Evolutionary conservation across 192 early-diverging fungal species (phyloP).

Genomic region (Oehlia diaphana): DNA sequence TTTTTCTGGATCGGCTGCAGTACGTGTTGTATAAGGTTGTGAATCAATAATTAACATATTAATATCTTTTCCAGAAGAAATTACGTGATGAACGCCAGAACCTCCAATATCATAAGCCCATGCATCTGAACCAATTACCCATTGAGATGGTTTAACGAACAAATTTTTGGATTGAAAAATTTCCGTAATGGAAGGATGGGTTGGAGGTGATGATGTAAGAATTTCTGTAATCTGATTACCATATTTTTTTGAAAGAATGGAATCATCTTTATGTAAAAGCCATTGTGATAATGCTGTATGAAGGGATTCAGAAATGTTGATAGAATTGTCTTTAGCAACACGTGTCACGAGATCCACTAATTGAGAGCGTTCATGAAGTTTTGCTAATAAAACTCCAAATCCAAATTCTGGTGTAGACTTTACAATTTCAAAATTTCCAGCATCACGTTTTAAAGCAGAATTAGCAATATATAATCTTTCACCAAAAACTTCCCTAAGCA

Average conservation of each 20-base stretch:
- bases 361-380: constrained; percentile 65
- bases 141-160: constrained; percentile 70
- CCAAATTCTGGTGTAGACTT: constrained; percentile 84
- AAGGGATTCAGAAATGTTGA: constrained; percentile 52
- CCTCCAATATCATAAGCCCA: constrained; percentile 87
- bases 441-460: constrained; percentile 64
- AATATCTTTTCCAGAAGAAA: constrained; percentile 79
- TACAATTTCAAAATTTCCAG: constrained; percentile 45
- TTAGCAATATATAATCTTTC: constrained; percentile 80
- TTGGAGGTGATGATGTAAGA: constrained; percentile 22
- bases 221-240: constrained; percentile 46
- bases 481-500: constrained; percentile 78
- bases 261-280: constrained; percentile 59
- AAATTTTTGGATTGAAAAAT: constrained; percentile 41
- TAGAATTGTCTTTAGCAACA: constrained; percentile 51
- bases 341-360: constrained; percentile 63
- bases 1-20: constrained; percentile 52
- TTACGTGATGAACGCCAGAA: constrained; percentile 89
- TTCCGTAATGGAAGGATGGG: constrained; percentile 32
- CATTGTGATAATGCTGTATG: constrained; percentile 65
- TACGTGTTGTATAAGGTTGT: constrained; percentile 65
- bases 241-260: constrained; percentile 53
- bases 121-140: constrained; percentile 87
- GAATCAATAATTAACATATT: constrained; percentile 94
- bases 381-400: constrained; percentile 73